phyloP scores from a whole-genome alignment of 1,139 yeast genomes.

The Candida labiduridarum region DNA sequence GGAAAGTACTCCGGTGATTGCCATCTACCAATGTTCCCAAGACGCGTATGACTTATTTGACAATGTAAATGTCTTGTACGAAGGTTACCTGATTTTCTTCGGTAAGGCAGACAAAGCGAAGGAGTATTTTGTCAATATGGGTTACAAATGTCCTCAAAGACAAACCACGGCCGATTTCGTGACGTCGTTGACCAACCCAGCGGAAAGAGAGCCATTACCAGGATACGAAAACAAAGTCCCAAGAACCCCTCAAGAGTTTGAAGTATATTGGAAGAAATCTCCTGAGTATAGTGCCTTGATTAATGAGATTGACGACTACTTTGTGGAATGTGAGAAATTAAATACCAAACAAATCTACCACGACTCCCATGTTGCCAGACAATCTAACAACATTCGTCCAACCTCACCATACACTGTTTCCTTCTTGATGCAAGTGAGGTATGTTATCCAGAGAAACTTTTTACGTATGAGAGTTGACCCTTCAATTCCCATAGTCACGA shows the following conservation, averaged over 20 bases:
- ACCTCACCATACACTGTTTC: conserved; percentile 38
- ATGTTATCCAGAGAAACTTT: conserved; percentile 29
- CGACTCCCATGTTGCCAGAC: conserved; percentile 32
- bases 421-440: conserved; percentile 35
- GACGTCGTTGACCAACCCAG: conserved; percentile 73
- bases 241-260: conserved; percentile 26
- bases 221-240: conserved; percentile 45
- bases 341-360: conserved; percentile 17
- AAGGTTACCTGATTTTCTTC: conserved; percentile 76
- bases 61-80: conserved; percentile 70
- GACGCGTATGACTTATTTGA: conserved; percentile 56
- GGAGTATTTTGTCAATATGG: conserved; percentile 49
- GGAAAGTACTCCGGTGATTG: conserved; percentile 66
- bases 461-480: conserved; percentile 33
- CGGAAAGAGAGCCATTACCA: conserved; percentile 53
- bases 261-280: conserved; percentile 26
- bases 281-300: conserved; percentile 20
- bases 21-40: conserved; percentile 63
- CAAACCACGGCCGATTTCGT: conserved; percentile 84
- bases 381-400: conserved; percentile 25
- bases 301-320: conserved; percentile 21
- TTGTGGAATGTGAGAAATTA: conserved; percentile 11
- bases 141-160: conserved; percentile 65
- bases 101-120: conserved; percentile 66
- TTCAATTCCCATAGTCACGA: conserved; percentile 27